These are phyloP conservation scores for Aspergillus homomorphus DNA, from an alignment of 495 filamentous ascomycete species.

Conservation along the genomic window DNA sequence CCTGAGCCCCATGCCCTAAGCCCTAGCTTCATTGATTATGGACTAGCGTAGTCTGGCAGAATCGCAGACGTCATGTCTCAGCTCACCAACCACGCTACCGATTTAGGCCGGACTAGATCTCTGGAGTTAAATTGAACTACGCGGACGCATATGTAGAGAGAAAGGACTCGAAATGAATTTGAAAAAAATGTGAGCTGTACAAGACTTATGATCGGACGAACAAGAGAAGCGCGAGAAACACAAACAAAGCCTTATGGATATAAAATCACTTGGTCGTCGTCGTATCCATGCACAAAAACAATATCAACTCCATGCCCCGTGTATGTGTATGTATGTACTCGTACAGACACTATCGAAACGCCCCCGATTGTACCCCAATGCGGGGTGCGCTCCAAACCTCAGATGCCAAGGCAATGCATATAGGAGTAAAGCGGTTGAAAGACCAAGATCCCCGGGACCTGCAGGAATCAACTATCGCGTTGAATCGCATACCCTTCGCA, in stretches of 20 bases:
- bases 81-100: background rate
- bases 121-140: background rate
- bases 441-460: background rate
- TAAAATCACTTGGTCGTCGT: background rate
- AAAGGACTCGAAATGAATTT: slow-evolving; percentile 4
- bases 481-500: slow-evolving; percentile 59
- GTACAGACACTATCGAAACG: slow-evolving; percentile 8
- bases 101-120: background rate
- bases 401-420: background rate
- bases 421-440: background rate
- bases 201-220: slow-evolving; percentile 10
- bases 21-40: slow-evolving; percentile 14
- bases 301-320: slow-evolving; percentile 15
- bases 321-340: slow-evolving; percentile 17
- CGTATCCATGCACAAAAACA: slow-evolving; percentile 14
- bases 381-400: background rate
- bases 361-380: background rate
- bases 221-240: slow-evolving; percentile 10
- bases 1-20: slow-evolving; percentile 40
- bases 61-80: slow-evolving; percentile 10
- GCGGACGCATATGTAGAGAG: slow-evolving; percentile 3
- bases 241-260: slow-evolving; percentile 5
- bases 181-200: slow-evolving; percentile 10
- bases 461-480: slow-evolving; percentile 16
- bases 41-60: slow-evolving; percentile 2